Evolutionary conservation across 1,284 basidiomycete genomes (phyloP).

Genomic region (Leccinum pachyderme): DNA sequence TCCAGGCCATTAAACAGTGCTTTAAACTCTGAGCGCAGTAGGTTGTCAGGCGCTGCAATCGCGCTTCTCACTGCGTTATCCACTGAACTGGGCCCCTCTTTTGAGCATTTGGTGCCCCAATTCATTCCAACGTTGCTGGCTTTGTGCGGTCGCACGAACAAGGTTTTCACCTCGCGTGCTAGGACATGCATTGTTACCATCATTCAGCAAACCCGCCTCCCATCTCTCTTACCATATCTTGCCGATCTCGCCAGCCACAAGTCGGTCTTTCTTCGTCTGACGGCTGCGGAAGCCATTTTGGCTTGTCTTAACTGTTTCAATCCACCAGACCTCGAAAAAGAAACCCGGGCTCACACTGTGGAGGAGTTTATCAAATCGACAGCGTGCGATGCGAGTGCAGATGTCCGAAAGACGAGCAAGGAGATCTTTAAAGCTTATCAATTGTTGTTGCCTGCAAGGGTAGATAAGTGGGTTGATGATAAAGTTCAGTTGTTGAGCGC

Average conservation of each 20-base stretch:
- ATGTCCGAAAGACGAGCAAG: constrained; percentile 67
- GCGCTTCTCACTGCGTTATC: constrained; percentile 61
- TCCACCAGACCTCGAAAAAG: constrained; percentile 70
- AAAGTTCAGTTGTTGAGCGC: neutral
- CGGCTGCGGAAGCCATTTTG: constrained; percentile 62
- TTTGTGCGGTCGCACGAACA: constrained; percentile 77
- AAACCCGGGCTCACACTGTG: constrained; percentile 59
- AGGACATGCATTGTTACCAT: constrained; percentile 58
- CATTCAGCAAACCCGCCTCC: constrained; percentile 70
- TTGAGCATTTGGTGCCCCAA: constrained; percentile 66
- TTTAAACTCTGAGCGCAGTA: constrained; percentile 74
- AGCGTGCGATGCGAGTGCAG: constrained; percentile 74
- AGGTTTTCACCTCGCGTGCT: constrained; percentile 71
- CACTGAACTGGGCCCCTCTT: constrained; percentile 55
- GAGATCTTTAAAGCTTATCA: constrained; percentile 77
- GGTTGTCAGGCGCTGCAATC: constrained; percentile 70
- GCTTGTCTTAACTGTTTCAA: constrained; percentile 72
- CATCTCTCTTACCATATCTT: constrained; percentile 63
- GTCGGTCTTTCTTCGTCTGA: constrained; percentile 59
- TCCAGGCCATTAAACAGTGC: constrained; percentile 58
- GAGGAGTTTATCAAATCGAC: constrained; percentile 68
- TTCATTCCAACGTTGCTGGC: constrained; percentile 69
- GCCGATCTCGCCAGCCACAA: constrained; percentile 65
- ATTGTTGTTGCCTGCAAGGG: constrained; percentile 61
- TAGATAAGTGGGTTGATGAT: constrained; percentile 54